A percentile compares a stretch with the other conserved stretches of the same genome.
phyloP scores from a whole-genome alignment of 2,329 filamentous ascomycete genomes.

The Trichoderma citrinoviride region DNA sequence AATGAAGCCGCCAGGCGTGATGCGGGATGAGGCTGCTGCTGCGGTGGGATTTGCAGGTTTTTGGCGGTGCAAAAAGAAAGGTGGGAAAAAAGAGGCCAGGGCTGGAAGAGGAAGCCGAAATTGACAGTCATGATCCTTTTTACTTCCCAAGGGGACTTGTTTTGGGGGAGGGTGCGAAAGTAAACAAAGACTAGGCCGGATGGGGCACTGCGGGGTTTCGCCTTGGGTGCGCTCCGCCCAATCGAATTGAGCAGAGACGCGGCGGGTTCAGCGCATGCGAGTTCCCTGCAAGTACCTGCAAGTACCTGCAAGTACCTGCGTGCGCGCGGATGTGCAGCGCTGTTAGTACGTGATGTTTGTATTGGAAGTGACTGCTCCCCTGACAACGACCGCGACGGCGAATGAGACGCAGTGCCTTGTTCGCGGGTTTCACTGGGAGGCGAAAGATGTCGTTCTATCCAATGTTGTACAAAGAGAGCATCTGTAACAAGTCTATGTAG shows the following conservation, averaged over 20 bases:
- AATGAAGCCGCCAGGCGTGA: slow-evolving; percentile 5
- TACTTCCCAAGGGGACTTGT: no score
- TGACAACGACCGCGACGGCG: no score
- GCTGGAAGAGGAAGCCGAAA: slow-evolving; percentile 14
- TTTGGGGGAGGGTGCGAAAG: slow-evolving; percentile 1
- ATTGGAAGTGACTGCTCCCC: no score
- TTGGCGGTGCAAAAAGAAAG: slow-evolving; percentile 1
- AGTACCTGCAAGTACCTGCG: slow-evolving; percentile 1
- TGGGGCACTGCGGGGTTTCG: slow-evolving; percentile 5
- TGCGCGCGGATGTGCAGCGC: neutral
- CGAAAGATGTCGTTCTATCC: no score
- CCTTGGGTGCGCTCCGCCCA: neutral
- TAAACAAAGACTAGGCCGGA: slow-evolving; percentile 19
- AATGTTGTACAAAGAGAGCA: no score
- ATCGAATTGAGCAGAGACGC: neutral
- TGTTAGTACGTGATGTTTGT: no score
- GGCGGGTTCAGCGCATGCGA: neutral
- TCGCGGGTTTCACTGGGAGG: no score
- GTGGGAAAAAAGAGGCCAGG: neutral
- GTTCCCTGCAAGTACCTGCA: no score
- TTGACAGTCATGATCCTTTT: slow-evolving; percentile 15
- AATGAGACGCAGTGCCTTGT: no score
- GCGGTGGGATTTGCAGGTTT: neutral
- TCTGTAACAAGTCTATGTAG: no score
- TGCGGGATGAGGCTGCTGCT: neutral